These are phyloP conservation scores for Phytophthora colocasiae DNA, from an alignment of 352 stramenopile genomes.

Conservation along the genomic window DNA sequence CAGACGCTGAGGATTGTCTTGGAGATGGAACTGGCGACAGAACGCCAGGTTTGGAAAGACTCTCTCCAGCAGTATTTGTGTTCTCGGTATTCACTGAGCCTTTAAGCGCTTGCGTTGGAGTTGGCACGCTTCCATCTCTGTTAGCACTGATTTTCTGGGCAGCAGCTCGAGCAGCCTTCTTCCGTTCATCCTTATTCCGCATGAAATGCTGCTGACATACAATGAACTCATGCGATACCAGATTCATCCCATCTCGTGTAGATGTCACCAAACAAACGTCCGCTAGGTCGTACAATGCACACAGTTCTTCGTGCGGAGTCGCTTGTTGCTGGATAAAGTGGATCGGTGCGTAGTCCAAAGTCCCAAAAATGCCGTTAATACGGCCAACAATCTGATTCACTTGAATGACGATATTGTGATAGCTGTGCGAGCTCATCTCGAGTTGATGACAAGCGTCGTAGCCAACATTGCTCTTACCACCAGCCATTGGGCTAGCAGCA, in stretches of 20 bases:
- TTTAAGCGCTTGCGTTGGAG: constrained; percentile 1
- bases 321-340: constrained; percentile 90
- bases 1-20: constrained; percentile 39
- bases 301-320: constrained; percentile 87
- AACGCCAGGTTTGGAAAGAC: constrained; percentile 16
- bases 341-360: constrained; percentile 90
- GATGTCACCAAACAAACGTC: constrained; percentile 91
- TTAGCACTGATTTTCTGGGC: constrained; percentile 7
- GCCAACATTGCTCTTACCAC: constrained; percentile 34
- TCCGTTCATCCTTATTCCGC: constrained; percentile 74
- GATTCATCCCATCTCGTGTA: constrained; percentile 91
- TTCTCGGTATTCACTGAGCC: not conserved
- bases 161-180: constrained; percentile 52
- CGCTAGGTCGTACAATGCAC: constrained; percentile 89
- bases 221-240: constrained; percentile 91
- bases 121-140: not conserved
- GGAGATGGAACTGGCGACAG: constrained; percentile 32
- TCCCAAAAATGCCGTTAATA: constrained; percentile 91
- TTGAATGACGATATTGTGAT: constrained; percentile 73
- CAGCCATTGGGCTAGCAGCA: constrained; percentile 26
- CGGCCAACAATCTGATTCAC: constrained; percentile 91
- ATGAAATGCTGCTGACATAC: constrained; percentile 89
- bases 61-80: not conserved
- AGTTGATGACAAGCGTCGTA: constrained; percentile 66
- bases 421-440: constrained; percentile 81